Conservation (phyloP, 2,329 filamentous ascomycete species). For the Neoscytalidium dimidiatum region DNA sequence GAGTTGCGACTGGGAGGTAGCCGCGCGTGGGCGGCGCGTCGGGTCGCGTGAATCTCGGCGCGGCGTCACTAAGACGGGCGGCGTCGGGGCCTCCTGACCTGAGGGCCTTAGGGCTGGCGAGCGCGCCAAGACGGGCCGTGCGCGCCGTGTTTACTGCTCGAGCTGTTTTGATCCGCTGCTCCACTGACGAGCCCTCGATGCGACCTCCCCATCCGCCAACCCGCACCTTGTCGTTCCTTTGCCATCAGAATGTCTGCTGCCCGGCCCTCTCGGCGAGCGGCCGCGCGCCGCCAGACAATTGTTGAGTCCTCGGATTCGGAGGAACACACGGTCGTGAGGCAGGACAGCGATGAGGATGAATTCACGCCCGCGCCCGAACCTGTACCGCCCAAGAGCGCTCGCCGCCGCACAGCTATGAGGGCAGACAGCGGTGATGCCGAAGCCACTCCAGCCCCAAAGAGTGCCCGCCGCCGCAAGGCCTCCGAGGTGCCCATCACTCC, state of each 20-base stretch:
- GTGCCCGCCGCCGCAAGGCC: slow-evolving; percentile 39
- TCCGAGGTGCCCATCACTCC: slow-evolving; percentile 52
- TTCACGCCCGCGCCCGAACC: slow-evolving; percentile 71
- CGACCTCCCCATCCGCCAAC: neutral
- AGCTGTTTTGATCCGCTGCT: neutral
- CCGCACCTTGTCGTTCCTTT: neutral
- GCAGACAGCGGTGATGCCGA: slow-evolving; percentile 72
- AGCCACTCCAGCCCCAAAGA: slow-evolving; percentile 68
- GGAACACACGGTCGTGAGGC: slow-evolving; percentile 60
- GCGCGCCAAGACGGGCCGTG: slow-evolving; percentile 15
- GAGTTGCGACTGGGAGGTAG: no score
- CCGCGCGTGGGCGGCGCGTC: no score
- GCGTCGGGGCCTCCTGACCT: no score
- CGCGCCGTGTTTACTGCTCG: slow-evolving; percentile 6
- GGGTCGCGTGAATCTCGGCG: no score
- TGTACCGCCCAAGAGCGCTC: slow-evolving; percentile 55
- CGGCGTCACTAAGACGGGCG: no score
- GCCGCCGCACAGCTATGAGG: slow-evolving; percentile 60
- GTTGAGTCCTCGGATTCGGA: slow-evolving; percentile 78
- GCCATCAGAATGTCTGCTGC: slow-evolving; percentile 24
- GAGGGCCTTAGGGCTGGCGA: no score
- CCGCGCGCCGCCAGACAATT: slow-evolving; percentile 65
- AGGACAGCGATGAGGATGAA: slow-evolving; percentile 71
- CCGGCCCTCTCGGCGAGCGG: slow-evolving; percentile 61
- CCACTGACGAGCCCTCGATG: neutral